phyloP scores from a whole-genome alignment of 352 stramenopile species.

The Phytopythium delawarense region DNA sequence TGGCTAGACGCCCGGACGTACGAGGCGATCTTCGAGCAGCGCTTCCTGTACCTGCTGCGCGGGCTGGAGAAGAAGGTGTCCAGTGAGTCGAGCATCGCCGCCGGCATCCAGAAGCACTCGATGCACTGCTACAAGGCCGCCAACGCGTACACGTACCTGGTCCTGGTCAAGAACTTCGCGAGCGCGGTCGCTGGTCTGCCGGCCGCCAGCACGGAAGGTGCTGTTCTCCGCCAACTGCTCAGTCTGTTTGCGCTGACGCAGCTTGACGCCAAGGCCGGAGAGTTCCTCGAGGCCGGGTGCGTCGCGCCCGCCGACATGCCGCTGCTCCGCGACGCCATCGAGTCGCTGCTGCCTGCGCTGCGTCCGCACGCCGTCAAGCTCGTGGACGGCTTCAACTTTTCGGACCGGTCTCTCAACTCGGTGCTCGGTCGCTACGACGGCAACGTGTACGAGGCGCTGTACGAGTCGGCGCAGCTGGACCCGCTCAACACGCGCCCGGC shows the following conservation, averaged over 20 bases:
- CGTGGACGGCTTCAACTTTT: constrained; percentile 80
- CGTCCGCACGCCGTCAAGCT: constrained; percentile 68
- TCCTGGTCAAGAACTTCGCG: constrained; percentile 40
- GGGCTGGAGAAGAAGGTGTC: constrained; percentile 32
- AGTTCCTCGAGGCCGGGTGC: constrained; percentile 64
- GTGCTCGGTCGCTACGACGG: constrained; percentile 69
- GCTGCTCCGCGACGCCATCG: constrained; percentile 44
- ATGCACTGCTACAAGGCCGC: constrained; percentile 56
- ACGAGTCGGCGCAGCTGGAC: constrained; percentile 52
- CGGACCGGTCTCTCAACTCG: constrained; percentile 68
- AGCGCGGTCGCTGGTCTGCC: constrained; percentile 15
- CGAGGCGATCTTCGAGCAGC: constrained; percentile 44
- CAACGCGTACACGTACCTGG: constrained; percentile 50
- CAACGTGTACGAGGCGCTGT: constrained; percentile 70
- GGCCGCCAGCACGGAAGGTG: neutral
- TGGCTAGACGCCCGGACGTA: constrained; percentile 39
- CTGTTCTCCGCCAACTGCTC: constrained; percentile 51
- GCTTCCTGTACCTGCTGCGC: constrained; percentile 45
- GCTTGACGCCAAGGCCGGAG: constrained; percentile 50
- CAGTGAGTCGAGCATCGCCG: constrained; percentile 21
- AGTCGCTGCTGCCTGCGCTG: constrained; percentile 43
- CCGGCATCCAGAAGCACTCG: constrained; percentile 55
- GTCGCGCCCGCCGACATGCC: constrained; percentile 41
- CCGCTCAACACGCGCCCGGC: constrained; percentile 35
- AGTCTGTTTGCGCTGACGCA: constrained; percentile 74